Evolutionary conservation across 306 rosid genomes (phyloP), one percentile per base, ranked within the genome.

Genomic region (Herpetospermum pedunculosum): DNA sequence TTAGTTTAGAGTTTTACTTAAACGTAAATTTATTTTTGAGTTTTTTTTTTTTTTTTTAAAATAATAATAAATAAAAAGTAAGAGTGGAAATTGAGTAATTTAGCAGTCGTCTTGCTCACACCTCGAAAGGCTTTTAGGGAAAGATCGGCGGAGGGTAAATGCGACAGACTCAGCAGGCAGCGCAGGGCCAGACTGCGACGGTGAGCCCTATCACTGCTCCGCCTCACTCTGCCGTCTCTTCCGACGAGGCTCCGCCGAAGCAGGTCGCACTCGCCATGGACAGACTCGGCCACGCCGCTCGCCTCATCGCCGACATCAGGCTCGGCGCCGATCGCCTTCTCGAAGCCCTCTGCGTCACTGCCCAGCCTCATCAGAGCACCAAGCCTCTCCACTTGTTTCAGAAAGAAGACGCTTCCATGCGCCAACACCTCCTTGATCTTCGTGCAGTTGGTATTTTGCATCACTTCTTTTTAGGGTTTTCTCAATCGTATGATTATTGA

Each of bases 211-310:
- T 69, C 76, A 46, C 72, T 23, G 67, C 50, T 32, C 76, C 70
- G 38, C 62, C 89, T 53, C 60, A 81, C 28, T 64, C 88, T 6
- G 82, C 81, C 40, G 83, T 75, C 23, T 46, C 90, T 19, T 23
- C 75, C 48, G 83, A 80, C 44, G 98, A 91, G 84, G 98, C 95
- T 46, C 97, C 96, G 70, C 98, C 97, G 43, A 94, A 91, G 89
- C 96, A 86, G 87, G 98, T 89, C 44, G 96, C 97, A 23, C 81
- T 75, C 23, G 96, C 98, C 29, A 89, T 93, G 94, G 94, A 91
- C 37, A 78, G 96, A 67, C 92, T 93, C n/a, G 82, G 89, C 28
- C 81, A 91, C 74, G 97, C 94, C 41, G 94, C 88, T 11, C 89
- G 98, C 30, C 87, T 89, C 60, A 89, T 91, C 50, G 97, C 97